Evolutionary conservation across 805 yeast genomes (phyloP), one percentile per base, ranked within the genome.

Genomic region (Candida pseudoglaebosa): DNA sequence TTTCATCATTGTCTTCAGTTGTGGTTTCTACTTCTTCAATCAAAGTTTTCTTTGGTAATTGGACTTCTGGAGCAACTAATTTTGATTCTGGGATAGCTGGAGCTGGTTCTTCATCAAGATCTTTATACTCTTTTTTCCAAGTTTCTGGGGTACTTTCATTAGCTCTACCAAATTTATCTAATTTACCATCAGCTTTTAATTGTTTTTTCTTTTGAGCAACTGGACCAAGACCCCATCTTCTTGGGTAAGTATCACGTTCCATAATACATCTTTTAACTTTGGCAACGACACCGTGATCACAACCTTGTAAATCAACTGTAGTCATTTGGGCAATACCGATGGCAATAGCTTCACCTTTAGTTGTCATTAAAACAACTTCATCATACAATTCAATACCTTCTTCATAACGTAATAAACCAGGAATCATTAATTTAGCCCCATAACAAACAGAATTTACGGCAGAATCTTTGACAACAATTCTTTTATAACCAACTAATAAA

Each of bases 171-270:
- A 70, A 93, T 70, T 91, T 87, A 75, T 93, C 99, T 59, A 93
- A 80, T 71, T 93, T 91, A 58, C 98, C 99, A 50, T 85, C 95
- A 39, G 95, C 84, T 78, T 90, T 91, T 77, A 93, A 73, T 75
- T 91, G 96, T 78, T 93, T 93, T 85, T 93, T 93, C 83, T 89
- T 89, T 69, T 86, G 88, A 44, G 99, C 98, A 62, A 90, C 87
- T 55, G 99, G 99, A 55, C 99, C 99, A 54, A 93, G 73, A 46
- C 99, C 99, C 99, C 99, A 93, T 78, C 97, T 84, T 78, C 99
- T 85, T 70, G 99, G 99, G 68, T 93, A 93, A 37, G 95, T 80
- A 66, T 93, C 99, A 74, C 99, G 84, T 74, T 93, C 99, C 99
- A 93, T 93, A 56, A 93, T 93, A 75, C 98, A 91, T 75, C 99